Percentiles rank a stretch among this genome's conserved stretches.
phyloP scores from a whole-genome alignment of 768 basidiomycete species.

The Termitomyces sp. region DNA sequence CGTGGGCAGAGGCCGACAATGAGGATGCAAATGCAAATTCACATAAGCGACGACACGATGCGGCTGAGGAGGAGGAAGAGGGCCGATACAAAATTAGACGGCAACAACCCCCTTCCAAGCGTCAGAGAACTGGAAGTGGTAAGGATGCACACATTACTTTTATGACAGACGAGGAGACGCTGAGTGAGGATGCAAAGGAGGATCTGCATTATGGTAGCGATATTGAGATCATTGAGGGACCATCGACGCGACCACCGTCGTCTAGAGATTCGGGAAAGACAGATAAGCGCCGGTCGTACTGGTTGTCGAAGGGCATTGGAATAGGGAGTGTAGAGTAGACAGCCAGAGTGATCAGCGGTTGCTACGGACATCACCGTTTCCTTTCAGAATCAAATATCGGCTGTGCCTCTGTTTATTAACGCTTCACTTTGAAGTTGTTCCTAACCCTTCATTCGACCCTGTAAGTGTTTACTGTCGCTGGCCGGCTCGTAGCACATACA shows the following conservation, averaged over 20 bases:
- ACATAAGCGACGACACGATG: constrained; percentile 3
- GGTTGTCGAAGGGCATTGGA: constrained; percentile 51
- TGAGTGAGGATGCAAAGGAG: constrained; percentile 22
- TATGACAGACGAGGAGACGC: constrained; percentile 31
- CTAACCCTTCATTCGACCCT: constrained; percentile 9
- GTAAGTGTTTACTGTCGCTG: constrained; percentile 19
- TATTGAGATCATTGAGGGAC: constrained; percentile 1
- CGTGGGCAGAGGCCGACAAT: constrained; percentile 17
- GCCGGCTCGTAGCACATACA: constrained; percentile 19
- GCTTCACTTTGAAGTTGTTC: constrained; percentile 1
- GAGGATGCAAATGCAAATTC: constrained; percentile 14
- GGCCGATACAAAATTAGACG: constrained; percentile 49
- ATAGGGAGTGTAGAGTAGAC: constrained; percentile 17
- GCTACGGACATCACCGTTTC: constrained; percentile 14
- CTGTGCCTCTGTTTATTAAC: background rate
- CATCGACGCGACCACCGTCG: background rate
- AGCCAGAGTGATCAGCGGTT: constrained; percentile 1
- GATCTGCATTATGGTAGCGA: constrained; percentile 1
- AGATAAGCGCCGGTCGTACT: constrained; percentile 42
- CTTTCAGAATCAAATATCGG: constrained; percentile 14
- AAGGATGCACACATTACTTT: constrained; percentile 37
- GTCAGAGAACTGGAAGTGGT: constrained; percentile 34
- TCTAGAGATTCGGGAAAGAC: background rate
- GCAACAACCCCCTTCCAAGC: constrained; percentile 40
- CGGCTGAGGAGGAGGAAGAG: constrained; percentile 38